phyloP scores from a whole-genome alignment of 257 asterid species.

The Gentiana straminea region DNA sequence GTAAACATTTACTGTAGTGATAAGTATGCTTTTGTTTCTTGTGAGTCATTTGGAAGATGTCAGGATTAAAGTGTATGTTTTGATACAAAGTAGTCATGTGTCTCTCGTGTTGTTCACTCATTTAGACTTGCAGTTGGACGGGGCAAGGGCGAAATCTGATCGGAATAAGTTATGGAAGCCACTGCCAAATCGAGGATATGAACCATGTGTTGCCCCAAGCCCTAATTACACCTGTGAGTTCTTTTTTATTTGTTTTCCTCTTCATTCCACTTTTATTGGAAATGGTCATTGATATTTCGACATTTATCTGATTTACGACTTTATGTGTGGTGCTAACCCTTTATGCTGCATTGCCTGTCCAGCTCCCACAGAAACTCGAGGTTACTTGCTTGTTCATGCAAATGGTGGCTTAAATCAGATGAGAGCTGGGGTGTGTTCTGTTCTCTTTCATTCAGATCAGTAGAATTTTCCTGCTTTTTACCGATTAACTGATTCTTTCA shows the following conservation, averaged over 20 bases:
- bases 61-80: slow-evolving; percentile 4
- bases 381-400: slow-evolving; percentile 81
- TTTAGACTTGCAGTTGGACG: slow-evolving; percentile 81
- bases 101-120: slow-evolving; percentile 63
- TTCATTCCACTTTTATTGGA: background rate
- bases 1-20: background rate
- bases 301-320: background rate
- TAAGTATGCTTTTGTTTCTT: background rate
- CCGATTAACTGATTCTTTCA: background rate
- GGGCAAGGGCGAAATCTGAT: slow-evolving; percentile 30
- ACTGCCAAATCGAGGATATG: slow-evolving; percentile 60
- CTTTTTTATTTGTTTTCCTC: slow-evolving; percentile 1
- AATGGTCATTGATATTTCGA: background rate
- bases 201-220: slow-evolving; percentile 66
- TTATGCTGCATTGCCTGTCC: slow-evolving; percentile 15
- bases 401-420: slow-evolving; percentile 98
- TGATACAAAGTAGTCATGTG: slow-evolving; percentile 31
- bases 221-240: slow-evolving; percentile 50
- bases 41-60: slow-evolving; percentile 9
- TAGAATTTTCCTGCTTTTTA: background rate
- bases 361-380: slow-evolving; percentile 71
- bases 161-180: slow-evolving; percentile 64
- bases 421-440: slow-evolving; percentile 82
- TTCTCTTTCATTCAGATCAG: slow-evolving; percentile 2
- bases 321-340: slow-evolving; percentile 3